Base-by-base conservation (phyloP, 108 stramenopile genomes). In the Skeletonema grethae region DNA sequence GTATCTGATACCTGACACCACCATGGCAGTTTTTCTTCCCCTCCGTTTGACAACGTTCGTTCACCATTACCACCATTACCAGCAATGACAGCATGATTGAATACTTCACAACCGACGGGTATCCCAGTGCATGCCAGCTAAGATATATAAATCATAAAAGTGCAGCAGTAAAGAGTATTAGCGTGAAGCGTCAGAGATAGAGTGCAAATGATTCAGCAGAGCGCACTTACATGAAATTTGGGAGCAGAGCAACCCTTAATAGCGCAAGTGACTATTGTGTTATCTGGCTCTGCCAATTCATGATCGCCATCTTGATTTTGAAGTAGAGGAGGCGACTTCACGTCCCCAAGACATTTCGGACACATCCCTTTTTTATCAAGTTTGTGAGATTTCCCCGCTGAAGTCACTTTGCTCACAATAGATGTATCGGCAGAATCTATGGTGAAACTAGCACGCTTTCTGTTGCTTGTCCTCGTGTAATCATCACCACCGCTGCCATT, bases 141-240 rank as follows among this genome's bases (percentile, higher is more conserved):
- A 0, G 22, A 43, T 15, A 39, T 11, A 43, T n/a, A 15, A 15
- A n/a, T 15, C 15, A 43, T 1, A n/a, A 15, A n/a, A 43, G 41
- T 43, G 15, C 41, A 43, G 3, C n/a, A 43, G 41, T 28, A 36
- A 36, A 10, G 36, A 1, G 36, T 10, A 36, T 36, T 8, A 8
- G 7, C 36, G 36, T 28, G 8, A 36, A 36, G 50, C 13, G 35
- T 61, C 41, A 16, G 46, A 63, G 15, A 53, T 31, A 41, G 55
- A 68, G 30, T 57, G 13, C 32, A 65, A 45, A 4, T 28, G 25
- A 12, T 65, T 36, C 12, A 65, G 53, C 0, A 75, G 35, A 34
- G 55, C 63, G n/a, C 57, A 77, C 68, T 77, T 22, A 70, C 76
- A 66, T 77, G 76, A 66, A 60, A 70, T 53, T 57, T 41, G 12